Percentiles rank a stretch among this genome's conserved stretches.
These are phyloP conservation scores for Carex pumila DNA, from an alignment of 176 grass and related monocot species.

Conservation along the genomic window DNA sequence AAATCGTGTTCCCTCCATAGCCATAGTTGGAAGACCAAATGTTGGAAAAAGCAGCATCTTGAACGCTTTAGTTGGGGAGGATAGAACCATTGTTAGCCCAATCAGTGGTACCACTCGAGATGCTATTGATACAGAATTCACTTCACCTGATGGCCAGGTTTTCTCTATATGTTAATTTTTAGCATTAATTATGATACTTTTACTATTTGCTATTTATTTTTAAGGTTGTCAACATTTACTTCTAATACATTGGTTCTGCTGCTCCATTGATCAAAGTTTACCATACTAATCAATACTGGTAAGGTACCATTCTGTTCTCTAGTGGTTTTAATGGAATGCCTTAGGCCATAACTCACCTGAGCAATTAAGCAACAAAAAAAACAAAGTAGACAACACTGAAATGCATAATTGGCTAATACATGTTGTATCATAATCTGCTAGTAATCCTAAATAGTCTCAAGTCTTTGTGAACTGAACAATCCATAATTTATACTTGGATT, in stretches of 20 bases:
- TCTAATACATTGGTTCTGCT: not conserved
- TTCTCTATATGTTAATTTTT: not conserved
- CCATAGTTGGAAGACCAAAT: conserved; percentile 98
- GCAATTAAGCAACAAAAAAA: not conserved
- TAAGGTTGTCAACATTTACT: not conserved
- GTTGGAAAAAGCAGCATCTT: conserved; percentile 98
- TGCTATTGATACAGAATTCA: conserved; percentile 93
- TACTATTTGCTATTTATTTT: not conserved
- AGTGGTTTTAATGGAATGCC: not conserved
- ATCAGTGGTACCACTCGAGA: conserved; percentile 96
- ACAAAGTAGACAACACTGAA: not conserved
- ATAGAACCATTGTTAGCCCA: conserved; percentile 96
- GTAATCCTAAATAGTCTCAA: not conserved
- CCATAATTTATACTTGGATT: conserved; percentile 10
- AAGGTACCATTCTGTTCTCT: not conserved
- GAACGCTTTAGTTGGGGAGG: conserved; percentile 90
- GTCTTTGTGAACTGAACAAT: not conserved
- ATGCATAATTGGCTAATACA: not conserved
- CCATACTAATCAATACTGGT: not conserved
- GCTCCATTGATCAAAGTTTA: not conserved
- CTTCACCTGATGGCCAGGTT: conserved; percentile 71
- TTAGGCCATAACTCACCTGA: not conserved
- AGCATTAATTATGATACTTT: not conserved
- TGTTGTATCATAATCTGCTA: not conserved
- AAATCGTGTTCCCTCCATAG: conserved; percentile 70